Conservation (phyloP, 192 early-diverging fungal species). For the Umbelopsis ramanniana region DNA sequence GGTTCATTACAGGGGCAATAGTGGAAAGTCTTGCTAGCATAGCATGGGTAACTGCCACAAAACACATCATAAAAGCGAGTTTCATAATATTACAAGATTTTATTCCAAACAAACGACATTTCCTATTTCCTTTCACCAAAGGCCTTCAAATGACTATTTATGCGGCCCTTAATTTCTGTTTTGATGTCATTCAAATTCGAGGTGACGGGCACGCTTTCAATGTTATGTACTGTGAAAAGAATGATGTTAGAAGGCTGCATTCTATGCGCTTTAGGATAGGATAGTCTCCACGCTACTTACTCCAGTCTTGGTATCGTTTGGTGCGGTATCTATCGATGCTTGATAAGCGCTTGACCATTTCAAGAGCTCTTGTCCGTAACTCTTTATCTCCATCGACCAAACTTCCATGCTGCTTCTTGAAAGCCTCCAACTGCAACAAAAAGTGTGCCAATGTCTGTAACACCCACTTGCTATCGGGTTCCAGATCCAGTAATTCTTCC, state of each 20-base stretch:
- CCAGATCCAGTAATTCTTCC: conserved; percentile 73
- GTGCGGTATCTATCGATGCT: conserved; percentile 56
- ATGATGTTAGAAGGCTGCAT: too few species aligned
- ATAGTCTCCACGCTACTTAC: conserved; percentile 38
- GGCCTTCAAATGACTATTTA: not conserved
- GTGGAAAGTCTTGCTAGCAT: too few species aligned
- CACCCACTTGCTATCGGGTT: conserved; percentile 83
- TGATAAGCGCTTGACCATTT: conserved; percentile 53
- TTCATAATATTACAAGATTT: not conserved
- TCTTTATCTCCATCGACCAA: conserved; percentile 31
- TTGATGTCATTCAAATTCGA: not conserved
- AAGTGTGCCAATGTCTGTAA: conserved; percentile 64
- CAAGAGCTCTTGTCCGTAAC: conserved; percentile 42
- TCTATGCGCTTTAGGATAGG: not conserved
- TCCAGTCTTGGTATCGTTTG: conserved; percentile 60
- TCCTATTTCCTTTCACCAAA: not conserved
- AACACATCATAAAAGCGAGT: too few species aligned
- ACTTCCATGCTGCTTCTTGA: conserved; percentile 27
- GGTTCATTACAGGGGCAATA: too few species aligned
- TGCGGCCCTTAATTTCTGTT: not conserved
- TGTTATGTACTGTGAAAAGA: not conserved
- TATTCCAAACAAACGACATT: not conserved
- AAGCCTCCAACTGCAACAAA: conserved; percentile 43
- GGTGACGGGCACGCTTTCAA: not conserved
- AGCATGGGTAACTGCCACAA: too few species aligned